Conservation (phyloP, 2,329 filamentous ascomycete genomes). For the Lomentospora prolificans region DNA sequence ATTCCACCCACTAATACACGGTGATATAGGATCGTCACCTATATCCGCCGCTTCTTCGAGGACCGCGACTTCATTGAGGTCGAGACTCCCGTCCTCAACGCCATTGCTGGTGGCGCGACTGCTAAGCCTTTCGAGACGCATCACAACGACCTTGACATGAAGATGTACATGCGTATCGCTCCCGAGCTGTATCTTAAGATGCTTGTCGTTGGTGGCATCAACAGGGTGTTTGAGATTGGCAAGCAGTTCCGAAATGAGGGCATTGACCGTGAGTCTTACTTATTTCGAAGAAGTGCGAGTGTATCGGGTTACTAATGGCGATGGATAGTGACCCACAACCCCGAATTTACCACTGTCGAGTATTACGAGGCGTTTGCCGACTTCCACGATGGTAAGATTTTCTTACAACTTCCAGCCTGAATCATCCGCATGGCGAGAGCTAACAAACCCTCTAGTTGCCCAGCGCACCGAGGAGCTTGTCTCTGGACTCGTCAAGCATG, state of each 20-base stretch:
- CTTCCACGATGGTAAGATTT: constrained; percentile 63
- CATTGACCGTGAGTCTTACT: constrained; percentile 23
- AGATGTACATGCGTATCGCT: constrained; percentile 89
- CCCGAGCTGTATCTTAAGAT: constrained; percentile 97
- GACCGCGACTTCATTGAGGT: constrained; percentile 84
- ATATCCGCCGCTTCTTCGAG: constrained; percentile 83
- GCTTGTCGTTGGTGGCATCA: constrained; percentile 84
- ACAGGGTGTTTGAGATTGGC: constrained; percentile 92
- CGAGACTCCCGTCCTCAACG: constrained; percentile 95
- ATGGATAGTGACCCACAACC: constrained; percentile 52
- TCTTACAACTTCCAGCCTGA: neutral
- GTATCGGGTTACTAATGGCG: constrained; percentile 51
- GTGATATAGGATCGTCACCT: constrained; percentile 58
- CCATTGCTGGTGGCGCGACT: constrained; percentile 89
- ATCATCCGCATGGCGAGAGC: too few species aligned
- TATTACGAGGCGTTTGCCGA: constrained; percentile 95
- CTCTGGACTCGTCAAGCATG: constrained; percentile 75
- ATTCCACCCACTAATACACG: constrained; percentile 28
- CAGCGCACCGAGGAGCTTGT: constrained; percentile 88
- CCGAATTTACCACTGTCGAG: constrained; percentile 94
- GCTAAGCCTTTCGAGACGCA: constrained; percentile 88
- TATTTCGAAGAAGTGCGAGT: neutral
- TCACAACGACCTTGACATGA: constrained; percentile 92
- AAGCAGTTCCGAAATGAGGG: constrained; percentile 93
- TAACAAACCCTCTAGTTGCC: constrained; percentile 45